phyloP scores from a whole-genome alignment of 352 stramenopile genomes.

The Phytopythium boreale region DNA sequence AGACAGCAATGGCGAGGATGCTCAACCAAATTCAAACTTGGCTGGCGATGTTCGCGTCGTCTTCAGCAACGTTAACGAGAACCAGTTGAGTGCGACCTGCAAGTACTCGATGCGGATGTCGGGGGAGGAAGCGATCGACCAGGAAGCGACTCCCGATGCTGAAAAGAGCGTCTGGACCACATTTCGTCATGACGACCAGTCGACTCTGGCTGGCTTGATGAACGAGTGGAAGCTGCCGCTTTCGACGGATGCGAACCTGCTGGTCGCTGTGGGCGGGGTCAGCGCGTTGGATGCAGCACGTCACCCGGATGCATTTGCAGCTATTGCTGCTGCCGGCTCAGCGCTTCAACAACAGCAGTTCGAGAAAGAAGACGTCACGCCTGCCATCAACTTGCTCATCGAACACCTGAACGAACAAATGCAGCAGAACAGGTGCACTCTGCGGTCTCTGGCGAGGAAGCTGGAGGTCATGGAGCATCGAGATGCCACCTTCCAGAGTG shows the following conservation, averaged over 20 bases:
- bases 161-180: conserved; percentile 35
- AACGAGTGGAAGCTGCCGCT: conserved; percentile 43
- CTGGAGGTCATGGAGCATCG: conserved; percentile 30
- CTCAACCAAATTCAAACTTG: neutral
- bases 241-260: conserved; percentile 29
- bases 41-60: conserved; percentile 32
- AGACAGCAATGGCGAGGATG: neutral
- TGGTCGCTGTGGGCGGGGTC: conserved; percentile 38
- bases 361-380: conserved; percentile 59
- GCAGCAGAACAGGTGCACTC: conserved; percentile 60
- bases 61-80: conserved; percentile 29
- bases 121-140: conserved; percentile 15
- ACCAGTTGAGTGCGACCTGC: conserved; percentile 22
- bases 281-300: neutral
- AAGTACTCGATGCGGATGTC: conserved; percentile 38
- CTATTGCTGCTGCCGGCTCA: neutral
- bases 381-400: conserved; percentile 70
- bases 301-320: neutral
- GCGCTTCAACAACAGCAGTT: neutral
- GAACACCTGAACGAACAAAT: conserved; percentile 77
- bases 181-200: conserved; percentile 61
- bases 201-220: conserved; percentile 40
- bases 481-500: conserved; percentile 21
- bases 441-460: conserved; percentile 52
- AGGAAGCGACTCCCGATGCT: conserved; percentile 13